phyloP scores from a whole-genome alignment of 176 grass and related monocot species.

The Raddia distichophylla region DNA sequence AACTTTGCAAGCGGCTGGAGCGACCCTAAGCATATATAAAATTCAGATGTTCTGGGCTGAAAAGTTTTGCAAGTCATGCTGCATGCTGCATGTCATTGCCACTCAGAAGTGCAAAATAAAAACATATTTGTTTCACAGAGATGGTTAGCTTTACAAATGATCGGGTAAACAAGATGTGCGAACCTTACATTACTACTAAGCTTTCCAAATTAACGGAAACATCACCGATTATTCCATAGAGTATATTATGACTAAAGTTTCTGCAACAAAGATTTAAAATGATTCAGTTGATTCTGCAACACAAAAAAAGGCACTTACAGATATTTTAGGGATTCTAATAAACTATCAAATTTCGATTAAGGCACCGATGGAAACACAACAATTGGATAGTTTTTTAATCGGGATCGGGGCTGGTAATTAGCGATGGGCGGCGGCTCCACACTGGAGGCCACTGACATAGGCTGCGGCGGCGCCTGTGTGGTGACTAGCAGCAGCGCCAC shows the following conservation, averaged over 20 bases:
- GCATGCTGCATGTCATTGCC: not conserved
- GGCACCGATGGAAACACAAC: no score
- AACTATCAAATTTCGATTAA: no score
- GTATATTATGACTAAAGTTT: slow-evolving; percentile 78
- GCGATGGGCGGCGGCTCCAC: no score
- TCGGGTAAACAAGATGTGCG: slow-evolving; percentile 10
- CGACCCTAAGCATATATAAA: slow-evolving; percentile 10
- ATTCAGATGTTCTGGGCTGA: not conserved
- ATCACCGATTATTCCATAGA: slow-evolving; percentile 78
- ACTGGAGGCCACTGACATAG: no score
- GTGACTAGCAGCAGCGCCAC: no score
- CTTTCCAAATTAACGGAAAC: slow-evolving; percentile 65
- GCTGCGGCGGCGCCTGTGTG: no score
- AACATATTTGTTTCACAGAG: slow-evolving; percentile 28
- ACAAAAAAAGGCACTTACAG: not conserved
- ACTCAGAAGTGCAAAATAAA: slow-evolving; percentile 18
- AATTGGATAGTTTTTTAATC: no score
- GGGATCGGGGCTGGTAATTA: no score
- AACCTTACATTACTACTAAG: slow-evolving; percentile 70
- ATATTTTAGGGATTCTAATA: no score
- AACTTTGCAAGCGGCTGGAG: no score
- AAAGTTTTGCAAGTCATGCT: slow-evolving; percentile 7
- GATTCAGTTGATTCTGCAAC: slow-evolving; percentile 24
- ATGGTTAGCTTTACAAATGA: not conserved
- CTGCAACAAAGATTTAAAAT: slow-evolving; percentile 44